Evolutionary conservation across 2,329 filamentous ascomycete genomes (phyloP), one percentile per base, ranked within the genome.

Genomic region (Microcyclospora tardicrescens): DNA sequence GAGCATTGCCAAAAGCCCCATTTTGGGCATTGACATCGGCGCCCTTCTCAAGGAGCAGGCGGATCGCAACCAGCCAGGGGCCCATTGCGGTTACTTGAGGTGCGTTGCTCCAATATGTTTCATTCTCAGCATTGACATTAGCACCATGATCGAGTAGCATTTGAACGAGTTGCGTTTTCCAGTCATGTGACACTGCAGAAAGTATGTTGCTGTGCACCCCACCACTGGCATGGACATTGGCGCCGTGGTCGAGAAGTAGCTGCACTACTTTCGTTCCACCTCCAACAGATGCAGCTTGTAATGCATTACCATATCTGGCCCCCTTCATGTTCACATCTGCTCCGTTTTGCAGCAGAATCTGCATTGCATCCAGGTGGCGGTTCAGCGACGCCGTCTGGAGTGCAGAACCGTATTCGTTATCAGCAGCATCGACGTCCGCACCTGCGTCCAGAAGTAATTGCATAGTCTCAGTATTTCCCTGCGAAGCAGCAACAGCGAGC

Each of bases 371-470:
- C 28, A 34, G 13, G 29, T 35, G 37, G 33, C 33, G 19, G 5
- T 31, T 11, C 13, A n/a, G 6, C n/a, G 29, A 31, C 28, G 37
- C 37, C 3, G 33, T 33, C 16, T 40, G 14, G n/a, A 43, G 29
- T 15, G 37, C 39, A 28, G 19, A 35, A 9, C 40, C 36, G 16
- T 35, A 31, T 9, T 2, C 2, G 6, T 33, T 33, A 8, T 24
- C 31, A 12, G 19, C 37, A 11, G 40, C 19, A 27, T 45, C 43
- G 8, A 47, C 40, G 30, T 49, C 40, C n/a, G 44, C 44, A 3
- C 43, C 46, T 30, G 16, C 38, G n/a, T 38, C 34, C 11, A 49
- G 31, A 16, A 49, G 39, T 28, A 47, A 30, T 36, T 46, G 4
- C 13, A 42, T 43, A n/a, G 43, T 35, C 15, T 42, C 16, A 9